Evolutionary conservation across 2,329 filamentous ascomycete species (phyloP), one percentile per base, ranked within the genome.

Genomic region (Exserohilum turcica): DNA sequence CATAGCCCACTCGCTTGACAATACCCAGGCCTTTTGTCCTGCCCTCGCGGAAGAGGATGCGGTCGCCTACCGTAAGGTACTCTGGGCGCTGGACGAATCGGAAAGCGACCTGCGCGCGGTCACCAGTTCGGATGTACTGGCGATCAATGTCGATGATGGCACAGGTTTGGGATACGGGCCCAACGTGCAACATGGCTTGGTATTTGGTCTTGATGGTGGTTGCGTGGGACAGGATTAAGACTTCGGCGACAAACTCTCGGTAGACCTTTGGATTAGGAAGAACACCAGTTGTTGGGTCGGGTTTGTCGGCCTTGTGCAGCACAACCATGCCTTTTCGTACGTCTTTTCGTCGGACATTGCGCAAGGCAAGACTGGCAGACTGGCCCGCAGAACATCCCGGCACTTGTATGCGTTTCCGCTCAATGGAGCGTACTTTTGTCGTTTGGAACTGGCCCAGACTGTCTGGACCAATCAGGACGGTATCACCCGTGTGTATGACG

Each of bases 291-390:
- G 72, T 58, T 8, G 73, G 70, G 62, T 78, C 70, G 60, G 89
- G 82, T 47, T 86, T 86, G 45, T 95, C 90, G 10, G 87, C 76
- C 72, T 92, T 95, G 38, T 92, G 90, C 27, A 99, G 79, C 4
- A 97, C 91, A 1, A 99, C 94, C 92, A 97, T 97, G 27, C 94
- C 94, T 79, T 99, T 99, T 10, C 94, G 84, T 0, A 99, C 93
- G 62, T 97, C 93, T 74, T 93, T 96, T 36, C 93, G 82, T 43
- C 92, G 86, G 2, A 97, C 84, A 58, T 92, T 88, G 62, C 94
- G 92, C 47, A 99, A 75, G 0, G 94, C 93, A 68, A 99, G 95
- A 7, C 90, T 94, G 0, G 91, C 94, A 24, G 90, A 95, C 75
- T 99, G 94, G 0, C 94, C 94, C 0, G 94, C 94, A 10, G 89